These are phyloP conservation scores for Schrenkiella parvula DNA, from an alignment of 345 rosid species.

Conservation along the genomic window DNA sequence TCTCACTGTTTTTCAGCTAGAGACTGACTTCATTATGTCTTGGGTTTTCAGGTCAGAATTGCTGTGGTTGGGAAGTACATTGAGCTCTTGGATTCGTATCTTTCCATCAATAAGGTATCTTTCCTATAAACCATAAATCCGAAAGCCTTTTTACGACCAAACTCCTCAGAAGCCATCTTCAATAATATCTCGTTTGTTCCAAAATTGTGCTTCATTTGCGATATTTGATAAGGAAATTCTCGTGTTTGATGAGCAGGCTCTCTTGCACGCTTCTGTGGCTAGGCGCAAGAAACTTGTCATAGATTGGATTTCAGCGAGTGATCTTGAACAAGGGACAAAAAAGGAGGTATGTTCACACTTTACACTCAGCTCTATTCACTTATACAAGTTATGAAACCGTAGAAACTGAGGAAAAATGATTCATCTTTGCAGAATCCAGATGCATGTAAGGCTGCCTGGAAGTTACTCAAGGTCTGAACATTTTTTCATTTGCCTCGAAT, in stretches of 20 bases:
- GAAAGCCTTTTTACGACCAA: background rate
- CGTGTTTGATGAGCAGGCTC: slow-evolving; percentile 59
- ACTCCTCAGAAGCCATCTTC: background rate
- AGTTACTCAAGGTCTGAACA: slow-evolving; percentile 62
- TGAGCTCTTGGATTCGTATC: slow-evolving; percentile 84
- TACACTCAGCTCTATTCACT: background rate
- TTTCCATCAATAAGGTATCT: slow-evolving; percentile 81
- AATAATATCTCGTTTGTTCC: background rate
- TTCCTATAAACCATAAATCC: background rate
- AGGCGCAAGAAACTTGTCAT: slow-evolving; percentile 67
- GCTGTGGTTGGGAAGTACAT: slow-evolving; percentile 98
- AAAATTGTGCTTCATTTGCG: background rate
- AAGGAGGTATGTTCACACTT: slow-evolving; percentile 48
- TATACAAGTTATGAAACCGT: slow-evolving; percentile 2
- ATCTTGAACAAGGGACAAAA: slow-evolving; percentile 61
- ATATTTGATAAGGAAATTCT: background rate
- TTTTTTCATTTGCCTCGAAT: background rate
- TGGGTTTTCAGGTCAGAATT: slow-evolving; percentile 65
- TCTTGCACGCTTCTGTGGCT: slow-evolving; percentile 88
- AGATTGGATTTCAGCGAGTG: slow-evolving; percentile 88
- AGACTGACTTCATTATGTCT: slow-evolving; percentile 23
- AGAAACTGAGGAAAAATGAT: slow-evolving; percentile 19
- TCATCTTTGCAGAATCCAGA: slow-evolving; percentile 60
- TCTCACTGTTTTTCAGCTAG: background rate
- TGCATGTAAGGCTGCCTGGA: slow-evolving; percentile 72